Base-by-base conservation (phyloP, 345 rosid species). In the Aegle marmelos region DNA sequence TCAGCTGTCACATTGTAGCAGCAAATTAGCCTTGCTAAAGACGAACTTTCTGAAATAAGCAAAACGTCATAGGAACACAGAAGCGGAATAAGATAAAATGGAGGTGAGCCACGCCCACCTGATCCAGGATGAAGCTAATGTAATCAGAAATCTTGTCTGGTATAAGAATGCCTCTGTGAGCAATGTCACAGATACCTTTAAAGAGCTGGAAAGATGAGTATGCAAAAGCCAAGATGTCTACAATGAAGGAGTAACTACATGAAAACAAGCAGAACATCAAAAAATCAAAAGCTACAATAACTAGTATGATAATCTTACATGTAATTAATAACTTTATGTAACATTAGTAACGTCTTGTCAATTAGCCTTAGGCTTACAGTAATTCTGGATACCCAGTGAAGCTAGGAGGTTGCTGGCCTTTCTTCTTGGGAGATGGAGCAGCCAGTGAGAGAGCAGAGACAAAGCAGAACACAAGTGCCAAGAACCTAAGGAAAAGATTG, bases 131-230 rank as follows among this genome's bases (percentile, higher is more conserved):
- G 83, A 94, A 92, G 85, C 89, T 88, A 21, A 76, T 61, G 82
- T 88, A 87, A 75, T 94, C 94, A 1, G 92, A 93, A 73, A 86
- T 75, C 85, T 57, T 80, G 78, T 91, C 95, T 48, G 97, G 82
- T 73, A 93, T 87, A 39, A 89, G 68, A 79, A 91, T 71, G 65
- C 97, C 97, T 82, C 86, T 88, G 75, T 88, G 85, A 66, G 93
- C 83, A 60, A 88, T 82, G 66, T 89, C 98, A 56, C 92, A 90
- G 25, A 88, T 74, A 34, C 92, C 97, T 89, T 91, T 91, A 76
- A 86, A 84, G 74, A 92, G 88, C 82, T 93, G 97, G 68, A 89
- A 87, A 80, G 82, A 87, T 27, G 95, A 78, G 84, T 91, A 93
- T 24, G 82, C 39, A 50, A 93, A 86, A 48, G 88, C 88, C 78